Evolutionary conservation across 495 filamentous ascomycete genomes (phyloP).

Genomic region (Bombardia bombarda): DNA sequence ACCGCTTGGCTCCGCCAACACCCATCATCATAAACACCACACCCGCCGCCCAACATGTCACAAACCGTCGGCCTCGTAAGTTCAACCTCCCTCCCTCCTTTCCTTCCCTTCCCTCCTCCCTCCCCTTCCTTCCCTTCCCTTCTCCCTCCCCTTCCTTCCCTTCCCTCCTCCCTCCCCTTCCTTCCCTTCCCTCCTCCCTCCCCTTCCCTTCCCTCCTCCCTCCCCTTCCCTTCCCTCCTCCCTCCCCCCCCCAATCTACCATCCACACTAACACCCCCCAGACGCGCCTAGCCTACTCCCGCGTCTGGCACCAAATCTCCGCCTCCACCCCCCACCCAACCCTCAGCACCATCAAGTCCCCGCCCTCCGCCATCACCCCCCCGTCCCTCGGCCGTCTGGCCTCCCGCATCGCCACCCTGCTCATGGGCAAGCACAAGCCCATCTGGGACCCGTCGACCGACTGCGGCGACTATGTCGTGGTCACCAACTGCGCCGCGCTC

Average conservation of each 20-base stretch:
- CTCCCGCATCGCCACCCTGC: slow-evolving; percentile 76
- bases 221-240: too few species aligned
- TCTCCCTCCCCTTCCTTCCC: too few species aligned
- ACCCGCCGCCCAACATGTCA: too few species aligned
- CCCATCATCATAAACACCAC: slow-evolving; percentile 6
- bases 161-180: neutral
- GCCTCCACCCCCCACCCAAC: slow-evolving; percentile 47
- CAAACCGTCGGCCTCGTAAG: slow-evolving; percentile 60
- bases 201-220: too few species aligned
- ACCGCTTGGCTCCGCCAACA: slow-evolving; percentile 5
- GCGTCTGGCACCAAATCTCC: slow-evolving; percentile 87
- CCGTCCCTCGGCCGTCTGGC: slow-evolving; percentile 82
- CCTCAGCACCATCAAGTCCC: slow-evolving; percentile 41
- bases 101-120: neutral
- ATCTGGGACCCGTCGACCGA: slow-evolving; percentile 94
- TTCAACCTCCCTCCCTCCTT: neutral
- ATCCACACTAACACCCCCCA: slow-evolving; percentile 27
- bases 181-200: neutral
- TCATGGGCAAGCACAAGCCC: slow-evolving; percentile 99
- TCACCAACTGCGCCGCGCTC: slow-evolving; percentile 76
- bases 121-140: slow-evolving; percentile 1
- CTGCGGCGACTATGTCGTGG: slow-evolving; percentile 98
- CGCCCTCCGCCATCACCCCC: slow-evolving; percentile 49
- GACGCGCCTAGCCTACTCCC: slow-evolving; percentile 94
- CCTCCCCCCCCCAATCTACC: neutral